Base-by-base conservation (phyloP, 805 yeast genomes). In the Yarrowia sp. region DNA sequence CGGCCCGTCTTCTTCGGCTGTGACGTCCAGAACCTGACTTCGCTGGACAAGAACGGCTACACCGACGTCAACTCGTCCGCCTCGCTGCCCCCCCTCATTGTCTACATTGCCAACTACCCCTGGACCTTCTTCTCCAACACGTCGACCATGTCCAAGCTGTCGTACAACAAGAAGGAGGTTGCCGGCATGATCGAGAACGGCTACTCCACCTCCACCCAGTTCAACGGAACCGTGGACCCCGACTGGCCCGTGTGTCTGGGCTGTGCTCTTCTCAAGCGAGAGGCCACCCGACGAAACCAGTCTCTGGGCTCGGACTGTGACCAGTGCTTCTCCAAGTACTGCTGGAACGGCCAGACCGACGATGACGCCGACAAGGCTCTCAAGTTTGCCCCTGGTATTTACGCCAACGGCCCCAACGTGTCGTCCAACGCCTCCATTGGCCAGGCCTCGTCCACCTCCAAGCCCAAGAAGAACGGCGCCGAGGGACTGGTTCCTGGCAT, bases 1-100 rank as follows among this genome's bases (percentile, higher is more conserved):
- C 83, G 79, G 70, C 97, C 97, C 64, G 82, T 89, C 0, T 91
- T 92, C 80, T 92, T 92, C 76, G 97, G 97, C 42, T 91, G 97
- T 78, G 84, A 89, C 75, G 83, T 90, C 5, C 72, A 78, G 0
- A 89, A 90, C 74, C 79, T 89, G 75, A 86, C 92, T 2, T 79
- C 77, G 14, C 80, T 89, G 70, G 76, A 81, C 53, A 80, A 82
- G 36, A 79, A 76, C 56, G 74, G 63, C 16, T 41, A 74, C 45
- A 76, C 75, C 5, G 59, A 71, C 32, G 69, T 69, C 35, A 69
- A 70, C 59, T 70, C 70, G 12, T 59, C 68, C 8, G 69, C 71
- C 49, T 53, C 79, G 79, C 32, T 82, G 36, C 92, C 93, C 43
- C 96, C 97, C 2, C 81, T 91, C 69, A 82, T 92, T 49, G 86